Evolutionary conservation across 2,329 filamentous ascomycete species (phyloP).

Genomic region (Plenodomus biglobosus): DNA sequence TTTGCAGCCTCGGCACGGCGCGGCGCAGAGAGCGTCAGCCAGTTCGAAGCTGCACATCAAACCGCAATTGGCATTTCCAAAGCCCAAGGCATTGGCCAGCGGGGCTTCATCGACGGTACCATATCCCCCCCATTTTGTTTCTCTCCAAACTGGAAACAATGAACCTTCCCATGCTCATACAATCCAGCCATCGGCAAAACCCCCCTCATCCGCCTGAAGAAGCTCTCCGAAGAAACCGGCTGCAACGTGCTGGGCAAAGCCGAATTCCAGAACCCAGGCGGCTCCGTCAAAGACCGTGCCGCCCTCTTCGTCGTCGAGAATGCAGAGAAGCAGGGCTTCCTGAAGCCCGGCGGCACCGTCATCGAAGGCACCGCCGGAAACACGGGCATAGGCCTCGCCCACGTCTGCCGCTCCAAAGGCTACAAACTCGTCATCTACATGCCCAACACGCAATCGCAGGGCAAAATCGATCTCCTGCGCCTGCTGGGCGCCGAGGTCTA

Average conservation of each 20-base stretch:
- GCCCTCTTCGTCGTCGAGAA: conserved; percentile 92
- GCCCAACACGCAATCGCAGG: conserved; percentile 97
- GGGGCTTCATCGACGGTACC: conserved; percentile 76
- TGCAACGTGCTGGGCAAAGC: conserved; percentile 96
- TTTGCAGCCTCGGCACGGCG: conserved; percentile 66
- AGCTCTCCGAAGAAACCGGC: conserved; percentile 83
- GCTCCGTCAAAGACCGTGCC: conserved; percentile 93
- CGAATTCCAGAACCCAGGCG: conserved; percentile 98
- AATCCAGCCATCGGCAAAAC: conserved; percentile 90
- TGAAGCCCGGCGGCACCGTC: conserved; percentile 86
- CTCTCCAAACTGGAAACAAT: no score
- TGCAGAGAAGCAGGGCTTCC: conserved; percentile 82
- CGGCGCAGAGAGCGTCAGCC: conserved; percentile 50
- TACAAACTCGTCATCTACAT: conserved; percentile 99
- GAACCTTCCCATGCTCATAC: no score
- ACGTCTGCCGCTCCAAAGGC: conserved; percentile 88
- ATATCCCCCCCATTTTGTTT: no score
- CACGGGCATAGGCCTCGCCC: conserved; percentile 95
- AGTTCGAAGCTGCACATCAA: conserved; percentile 54
- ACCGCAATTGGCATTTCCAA: conserved; percentile 73
- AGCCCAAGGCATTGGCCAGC: conserved; percentile 76
- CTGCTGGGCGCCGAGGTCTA: conserved; percentile 93
- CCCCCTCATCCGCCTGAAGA: conserved; percentile 86
- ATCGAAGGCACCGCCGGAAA: conserved; percentile 97
- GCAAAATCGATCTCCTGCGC: conserved; percentile 91